A percentile compares a stretch with the other conserved stretches of the same genome.
These are phyloP conservation scores for Colletotrichum sp. DNA, from an alignment of 2,329 filamentous ascomycete genomes.

Conservation along the genomic window DNA sequence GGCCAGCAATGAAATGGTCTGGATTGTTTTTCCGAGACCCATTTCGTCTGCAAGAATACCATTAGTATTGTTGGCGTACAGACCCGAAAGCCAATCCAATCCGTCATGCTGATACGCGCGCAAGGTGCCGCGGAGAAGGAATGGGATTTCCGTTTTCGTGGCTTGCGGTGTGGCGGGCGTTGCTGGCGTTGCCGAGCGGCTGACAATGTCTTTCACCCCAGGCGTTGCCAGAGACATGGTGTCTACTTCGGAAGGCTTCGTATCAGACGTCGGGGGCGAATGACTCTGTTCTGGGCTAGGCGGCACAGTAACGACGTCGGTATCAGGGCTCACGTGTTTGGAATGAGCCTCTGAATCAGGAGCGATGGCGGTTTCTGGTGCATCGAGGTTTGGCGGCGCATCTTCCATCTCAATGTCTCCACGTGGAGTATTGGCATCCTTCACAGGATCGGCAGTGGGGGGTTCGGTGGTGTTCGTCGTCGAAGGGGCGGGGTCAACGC, in stretches of 20 bases:
- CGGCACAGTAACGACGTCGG: conserved; percentile 46
- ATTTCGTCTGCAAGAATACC: conserved; percentile 98
- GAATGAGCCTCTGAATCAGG: conserved; percentile 22
- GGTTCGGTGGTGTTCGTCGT: neutral
- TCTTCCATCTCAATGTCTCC: conserved; percentile 40
- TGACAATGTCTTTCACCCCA: conserved; percentile 27
- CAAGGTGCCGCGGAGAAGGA: conserved; percentile 83
- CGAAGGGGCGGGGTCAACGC: neutral
- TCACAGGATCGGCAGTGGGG: too few relatives aligned
- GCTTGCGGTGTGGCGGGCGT: conserved; percentile 30
- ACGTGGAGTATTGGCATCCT: conserved; percentile 15
- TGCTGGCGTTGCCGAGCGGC: conserved; percentile 35
- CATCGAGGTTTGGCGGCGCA: neutral
- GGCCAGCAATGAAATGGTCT: conserved; percentile 92
- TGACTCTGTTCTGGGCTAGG: conserved; percentile 50
- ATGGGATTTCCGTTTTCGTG: conserved; percentile 76
- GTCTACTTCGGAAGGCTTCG: conserved; percentile 55
- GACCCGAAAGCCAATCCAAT: conserved; percentile 93
- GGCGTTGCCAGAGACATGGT: conserved; percentile 30
- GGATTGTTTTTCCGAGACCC: conserved; percentile 97
- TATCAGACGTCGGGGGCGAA: conserved; percentile 54
- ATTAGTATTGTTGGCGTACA: conserved; percentile 92
- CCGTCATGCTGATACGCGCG: conserved; percentile 97
- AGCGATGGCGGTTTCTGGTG: conserved; percentile 26
- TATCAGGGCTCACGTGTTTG: conserved; percentile 44